phyloP scores from a whole-genome alignment of 352 stramenopile species.

The Phytophthora meadii region DNA sequence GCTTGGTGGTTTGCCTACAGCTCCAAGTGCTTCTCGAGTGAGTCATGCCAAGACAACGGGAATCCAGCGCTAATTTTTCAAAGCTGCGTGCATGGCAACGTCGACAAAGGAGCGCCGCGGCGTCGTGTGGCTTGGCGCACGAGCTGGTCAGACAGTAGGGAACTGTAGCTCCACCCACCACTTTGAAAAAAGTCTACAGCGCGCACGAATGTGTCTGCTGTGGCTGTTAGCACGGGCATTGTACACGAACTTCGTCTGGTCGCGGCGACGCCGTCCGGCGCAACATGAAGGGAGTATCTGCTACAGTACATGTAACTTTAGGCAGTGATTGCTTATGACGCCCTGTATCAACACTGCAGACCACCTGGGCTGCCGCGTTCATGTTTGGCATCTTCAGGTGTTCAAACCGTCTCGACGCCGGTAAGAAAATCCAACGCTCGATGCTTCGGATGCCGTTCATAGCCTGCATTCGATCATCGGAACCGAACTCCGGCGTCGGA shows the following conservation, averaged over 20 bases:
- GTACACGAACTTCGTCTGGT: slow-evolving; percentile 16
- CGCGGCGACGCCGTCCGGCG: slow-evolving; percentile 9
- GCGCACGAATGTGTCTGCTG: slow-evolving; percentile 19
- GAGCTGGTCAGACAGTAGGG: slow-evolving; percentile 30
- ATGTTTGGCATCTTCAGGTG: slow-evolving; percentile 32
- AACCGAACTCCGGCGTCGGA: slow-evolving; percentile 17
- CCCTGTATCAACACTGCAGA: slow-evolving; percentile 25
- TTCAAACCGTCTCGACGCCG: slow-evolving; percentile 33
- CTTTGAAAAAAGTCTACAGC: slow-evolving; percentile 23
- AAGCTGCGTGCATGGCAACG: slow-evolving; percentile 15
- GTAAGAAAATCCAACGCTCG: slow-evolving; percentile 38
- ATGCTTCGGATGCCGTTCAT: slow-evolving; percentile 2
- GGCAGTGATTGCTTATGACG: slow-evolving; percentile 27
- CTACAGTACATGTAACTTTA: background rate
- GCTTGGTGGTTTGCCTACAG: background rate
- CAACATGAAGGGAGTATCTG: slow-evolving; percentile 21
- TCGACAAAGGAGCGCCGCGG: slow-evolving; percentile 23
- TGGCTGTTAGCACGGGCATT: slow-evolving; percentile 13
- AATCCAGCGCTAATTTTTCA: slow-evolving; percentile 23
- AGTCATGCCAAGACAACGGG: slow-evolving; percentile 1
- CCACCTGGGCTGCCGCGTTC: background rate
- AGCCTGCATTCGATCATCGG: slow-evolving; percentile 2
- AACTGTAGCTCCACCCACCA: slow-evolving; percentile 27
- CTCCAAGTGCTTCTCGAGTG: background rate
- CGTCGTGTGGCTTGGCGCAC: slow-evolving; percentile 11